Evolutionary conservation across 768 basidiomycete species (phyloP).

Genomic region (Psilocybe subaeruginosa): DNA sequence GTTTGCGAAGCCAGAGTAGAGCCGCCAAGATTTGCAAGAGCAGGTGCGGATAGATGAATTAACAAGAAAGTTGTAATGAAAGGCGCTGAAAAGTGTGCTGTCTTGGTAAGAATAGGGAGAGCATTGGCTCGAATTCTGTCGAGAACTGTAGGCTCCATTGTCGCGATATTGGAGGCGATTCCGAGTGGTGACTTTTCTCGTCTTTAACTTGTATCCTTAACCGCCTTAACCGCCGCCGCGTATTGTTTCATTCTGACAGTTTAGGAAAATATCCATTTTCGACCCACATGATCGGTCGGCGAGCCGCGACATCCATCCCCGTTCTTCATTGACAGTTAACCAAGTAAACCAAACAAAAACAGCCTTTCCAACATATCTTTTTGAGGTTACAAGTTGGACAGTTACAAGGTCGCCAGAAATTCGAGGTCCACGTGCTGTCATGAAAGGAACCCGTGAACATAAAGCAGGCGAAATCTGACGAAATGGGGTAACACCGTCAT

Average conservation of each 20-base stretch:
- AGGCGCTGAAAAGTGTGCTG: constrained; percentile 72
- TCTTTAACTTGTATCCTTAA: no score
- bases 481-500: no score
- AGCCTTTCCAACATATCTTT: no score
- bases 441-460: no score
- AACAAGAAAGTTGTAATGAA: constrained; percentile 78
- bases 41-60: constrained; percentile 81
- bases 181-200: no score
- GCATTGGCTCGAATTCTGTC: constrained; percentile 17
- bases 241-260: not conserved
- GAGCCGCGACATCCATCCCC: no score
- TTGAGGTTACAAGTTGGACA: no score
- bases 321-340: no score
- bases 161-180: not conserved
- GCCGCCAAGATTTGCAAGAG: constrained; percentile 72
- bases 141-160: constrained; percentile 9
- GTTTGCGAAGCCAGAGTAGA: constrained; percentile 67
- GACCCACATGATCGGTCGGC: not conserved
- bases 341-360: no score
- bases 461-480: no score
- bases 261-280: constrained; percentile 1
- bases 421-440: no score
- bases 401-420: no score
- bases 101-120: constrained; percentile 45
- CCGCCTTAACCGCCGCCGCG: not conserved